phyloP scores from a whole-genome alignment of 768 basidiomycete species.

The Amanita pseudoporphyria region DNA sequence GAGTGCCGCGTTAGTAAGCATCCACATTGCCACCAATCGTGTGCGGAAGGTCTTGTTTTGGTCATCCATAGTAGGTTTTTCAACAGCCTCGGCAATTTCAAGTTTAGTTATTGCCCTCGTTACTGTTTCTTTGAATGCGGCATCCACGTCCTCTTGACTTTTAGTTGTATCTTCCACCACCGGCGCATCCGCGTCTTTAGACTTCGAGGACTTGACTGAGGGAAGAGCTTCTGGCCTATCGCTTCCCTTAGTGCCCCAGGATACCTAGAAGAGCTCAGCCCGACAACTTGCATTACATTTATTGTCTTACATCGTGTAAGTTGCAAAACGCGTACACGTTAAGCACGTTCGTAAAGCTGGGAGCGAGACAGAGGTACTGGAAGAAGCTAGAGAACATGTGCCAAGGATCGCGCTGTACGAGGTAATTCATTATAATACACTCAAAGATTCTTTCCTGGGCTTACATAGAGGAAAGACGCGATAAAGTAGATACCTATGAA shows the following conservation, averaged over 20 bases:
- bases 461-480: constrained; percentile 78
- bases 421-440: background rate
- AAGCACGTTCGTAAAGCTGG: constrained; percentile 89
- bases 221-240: constrained; percentile 93
- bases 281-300: background rate
- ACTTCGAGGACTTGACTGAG: constrained; percentile 78
- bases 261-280: constrained; percentile 37
- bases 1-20: constrained; percentile 58
- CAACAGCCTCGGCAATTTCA: constrained; percentile 50
- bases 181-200: constrained; percentile 59
- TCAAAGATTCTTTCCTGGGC: constrained; percentile 17
- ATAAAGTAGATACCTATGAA: constrained; percentile 64
- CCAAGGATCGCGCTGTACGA: constrained; percentile 82
- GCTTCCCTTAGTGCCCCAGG: constrained; percentile 93
- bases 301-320: constrained; percentile 65
- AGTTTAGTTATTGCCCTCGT: constrained; percentile 76
- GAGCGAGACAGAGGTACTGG: constrained; percentile 85
- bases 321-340: constrained; percentile 98
- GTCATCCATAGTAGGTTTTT: constrained; percentile 83
- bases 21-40: constrained; percentile 76
- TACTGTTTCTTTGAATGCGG: constrained; percentile 86
- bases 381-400: constrained; percentile 94
- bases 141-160: constrained; percentile 83
- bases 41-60: constrained; percentile 91
- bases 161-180: constrained; percentile 83